Evolutionary conservation across 352 stramenopile genomes (phyloP), one percentile per base, ranked within the genome.

Genomic region (Poterioochromonas sp.): DNA sequence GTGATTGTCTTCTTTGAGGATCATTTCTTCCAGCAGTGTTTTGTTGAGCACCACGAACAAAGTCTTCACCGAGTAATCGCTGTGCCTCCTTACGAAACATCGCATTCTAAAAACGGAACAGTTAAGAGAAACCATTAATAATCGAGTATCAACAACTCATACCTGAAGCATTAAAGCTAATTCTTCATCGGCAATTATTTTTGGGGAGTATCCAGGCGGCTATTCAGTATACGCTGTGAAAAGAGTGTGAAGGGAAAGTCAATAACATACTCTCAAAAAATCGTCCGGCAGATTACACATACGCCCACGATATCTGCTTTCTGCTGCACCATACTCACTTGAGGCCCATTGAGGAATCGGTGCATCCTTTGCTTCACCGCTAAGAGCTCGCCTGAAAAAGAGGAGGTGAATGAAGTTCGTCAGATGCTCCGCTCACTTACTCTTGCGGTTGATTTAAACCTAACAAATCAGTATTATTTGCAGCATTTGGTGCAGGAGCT

Each of bases 161-260:
- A 29, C 53, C 53, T 74, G 65, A 51, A 74, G 41, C 65, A 74
- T 74, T 1, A 74, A 37, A 8, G 65, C 65, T 34, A 74, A 35
- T n/a, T 74, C 5, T 54, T 74, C 65, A 54, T 74, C 65, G 2
- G 39, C 41, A n/a, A 74, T 58, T 12, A 35, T 74, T 37, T 35
- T 18, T 18, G 12, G 32, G 3, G 3, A 26, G 2, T 34, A 54
- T 29, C 40, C 40, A 37, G 65, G 65, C 12, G 62, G 62, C 62
- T 71, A 71, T 32, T 8, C 11, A 71, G 11, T 18, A 32, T 8
- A 11, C 8, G 62, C 12, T 11, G 26, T 29, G 1, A 43, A 18
- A 3, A 71, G 15, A 41, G 26, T 49, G 8, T 37, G 15, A 32
- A n/a, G 1, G 34, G 40, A 29, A 71, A 49, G 40, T 34, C 2